These are phyloP conservation scores for Leccinum subgranulosum DNA, from an alignment of 768 basidiomycete species.

Conservation along the genomic window DNA sequence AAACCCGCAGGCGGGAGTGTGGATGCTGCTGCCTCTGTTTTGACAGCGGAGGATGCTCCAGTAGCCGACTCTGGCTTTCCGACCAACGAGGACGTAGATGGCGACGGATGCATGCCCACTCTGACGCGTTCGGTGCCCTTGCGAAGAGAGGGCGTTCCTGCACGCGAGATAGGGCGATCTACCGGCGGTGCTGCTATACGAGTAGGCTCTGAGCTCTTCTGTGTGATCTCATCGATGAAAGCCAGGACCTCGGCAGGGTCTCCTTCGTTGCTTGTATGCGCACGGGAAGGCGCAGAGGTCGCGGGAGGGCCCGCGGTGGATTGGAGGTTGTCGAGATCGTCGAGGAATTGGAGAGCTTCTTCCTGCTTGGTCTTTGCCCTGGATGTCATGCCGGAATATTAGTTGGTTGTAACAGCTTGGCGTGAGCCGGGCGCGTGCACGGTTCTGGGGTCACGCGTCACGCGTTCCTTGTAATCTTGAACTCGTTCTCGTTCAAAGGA, in stretches of 20 bases:
- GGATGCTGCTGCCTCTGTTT: constrained; percentile 15
- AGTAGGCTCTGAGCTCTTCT: constrained; percentile 81
- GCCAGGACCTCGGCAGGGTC: constrained; percentile 84
- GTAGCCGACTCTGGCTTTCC: constrained; percentile 28
- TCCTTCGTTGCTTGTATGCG: constrained; percentile 42
- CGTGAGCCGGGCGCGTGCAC: not conserved
- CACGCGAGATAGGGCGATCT: constrained; percentile 58
- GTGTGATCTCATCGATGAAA: constrained; percentile 92
- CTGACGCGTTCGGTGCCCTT: constrained; percentile 78
- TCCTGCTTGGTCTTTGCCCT: constrained; percentile 75
- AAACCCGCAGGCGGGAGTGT: constrained; percentile 7
- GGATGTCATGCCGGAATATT: constrained; percentile 29
- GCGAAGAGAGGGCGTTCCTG: constrained; percentile 67
- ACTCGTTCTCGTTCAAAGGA: not conserved
- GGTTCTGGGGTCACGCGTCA: constrained; percentile 5
- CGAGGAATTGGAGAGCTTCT: constrained; percentile 90
- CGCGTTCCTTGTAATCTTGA: constrained; percentile 7
- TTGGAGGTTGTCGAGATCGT: constrained; percentile 86
- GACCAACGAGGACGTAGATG: constrained; percentile 43
- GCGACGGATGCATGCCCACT: constrained; percentile 46
- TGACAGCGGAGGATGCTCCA: constrained; percentile 21
- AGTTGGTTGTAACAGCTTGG: not conserved
- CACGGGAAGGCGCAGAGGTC: constrained; percentile 14
- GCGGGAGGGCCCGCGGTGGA: constrained; percentile 32
- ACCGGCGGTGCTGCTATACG: constrained; percentile 52